These are phyloP conservation scores for Scedosporium apiospermum DNA, from an alignment of 2,329 filamentous ascomycete genomes.

Conservation along the genomic window DNA sequence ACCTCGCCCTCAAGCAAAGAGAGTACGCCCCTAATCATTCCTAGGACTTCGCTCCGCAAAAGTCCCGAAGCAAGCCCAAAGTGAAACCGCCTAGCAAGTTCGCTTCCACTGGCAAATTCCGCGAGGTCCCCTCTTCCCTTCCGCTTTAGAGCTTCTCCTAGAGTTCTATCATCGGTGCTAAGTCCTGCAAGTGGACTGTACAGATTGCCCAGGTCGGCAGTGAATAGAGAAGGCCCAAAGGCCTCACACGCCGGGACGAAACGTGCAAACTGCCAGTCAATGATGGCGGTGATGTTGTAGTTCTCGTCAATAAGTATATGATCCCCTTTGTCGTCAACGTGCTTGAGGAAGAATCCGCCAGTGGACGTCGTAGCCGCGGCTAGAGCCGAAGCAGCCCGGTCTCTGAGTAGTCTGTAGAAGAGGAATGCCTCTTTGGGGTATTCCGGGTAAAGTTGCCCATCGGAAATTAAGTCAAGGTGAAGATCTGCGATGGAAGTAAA, in stretches of 20 bases:
- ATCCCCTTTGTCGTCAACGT: slow-evolving; percentile 36
- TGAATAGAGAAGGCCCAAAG: slow-evolving; percentile 11
- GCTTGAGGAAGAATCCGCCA: slow-evolving; percentile 30
- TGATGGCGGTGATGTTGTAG: slow-evolving; percentile 28
- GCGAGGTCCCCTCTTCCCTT: too few species aligned
- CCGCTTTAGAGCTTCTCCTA: too few species aligned
- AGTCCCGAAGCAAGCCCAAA: too few species aligned
- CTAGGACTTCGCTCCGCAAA: too few species aligned
- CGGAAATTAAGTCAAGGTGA: slow-evolving; percentile 6
- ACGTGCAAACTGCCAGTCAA: slow-evolving; percentile 15
- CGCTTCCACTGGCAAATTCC: too few species aligned
- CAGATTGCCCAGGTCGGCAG: slow-evolving; percentile 8
- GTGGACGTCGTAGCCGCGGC: not conserved
- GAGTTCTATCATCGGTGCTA: too few species aligned
- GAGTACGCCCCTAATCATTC: too few species aligned
- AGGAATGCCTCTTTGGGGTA: slow-evolving; percentile 15
- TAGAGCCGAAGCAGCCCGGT: too few species aligned
- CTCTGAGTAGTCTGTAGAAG: slow-evolving; percentile 10
- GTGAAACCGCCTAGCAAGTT: too few species aligned
- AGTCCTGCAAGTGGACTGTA: not conserved
- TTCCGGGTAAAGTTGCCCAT: slow-evolving; percentile 17
- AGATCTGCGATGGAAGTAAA: slow-evolving; percentile 6
- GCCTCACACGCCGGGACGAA: slow-evolving; percentile 12
- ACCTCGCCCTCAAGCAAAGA: too few species aligned
- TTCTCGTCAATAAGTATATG: slow-evolving; percentile 32